These are phyloP conservation scores for Liriodendron chinense DNA, from an alignment of 164 flowering plant species.

Conservation along the genomic window DNA sequence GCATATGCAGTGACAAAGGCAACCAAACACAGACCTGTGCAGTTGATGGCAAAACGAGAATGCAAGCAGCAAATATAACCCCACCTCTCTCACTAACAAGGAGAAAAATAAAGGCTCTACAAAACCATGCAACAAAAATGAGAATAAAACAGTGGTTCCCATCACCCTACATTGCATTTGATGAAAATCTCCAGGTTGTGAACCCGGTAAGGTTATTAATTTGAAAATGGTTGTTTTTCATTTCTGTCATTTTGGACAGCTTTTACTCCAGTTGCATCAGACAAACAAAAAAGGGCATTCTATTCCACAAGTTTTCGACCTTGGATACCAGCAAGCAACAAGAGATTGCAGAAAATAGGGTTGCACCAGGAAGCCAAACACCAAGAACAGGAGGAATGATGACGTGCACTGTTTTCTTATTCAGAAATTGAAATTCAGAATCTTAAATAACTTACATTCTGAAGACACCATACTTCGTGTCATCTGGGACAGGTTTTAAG, in stretches of 20 bases:
- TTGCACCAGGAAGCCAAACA: not conserved
- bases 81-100: no score
- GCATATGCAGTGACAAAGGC: no score
- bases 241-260: not conserved
- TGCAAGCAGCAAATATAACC: no score
- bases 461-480: conserved; percentile 84
- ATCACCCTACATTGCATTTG: no score
- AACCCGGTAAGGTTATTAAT: not conserved
- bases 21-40: no score
- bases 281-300: not conserved
- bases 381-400: not conserved
- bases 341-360: not conserved
- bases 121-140: not conserved
- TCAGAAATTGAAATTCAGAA: conserved; percentile 10
- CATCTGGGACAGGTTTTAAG: conserved; percentile 47
- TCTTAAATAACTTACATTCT: conserved; percentile 66
- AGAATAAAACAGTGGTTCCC: not conserved
- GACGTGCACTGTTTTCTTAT: not conserved
- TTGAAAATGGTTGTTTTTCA: not conserved
- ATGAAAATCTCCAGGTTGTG: not conserved
- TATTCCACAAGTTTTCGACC: not conserved
- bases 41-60: no score
- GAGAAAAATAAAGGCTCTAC: no score
- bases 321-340: not conserved
- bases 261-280: not conserved